These are phyloP conservation scores for Escovopsis sp. DNA, from an alignment of 2,329 filamentous ascomycete species.

Conservation along the genomic window DNA sequence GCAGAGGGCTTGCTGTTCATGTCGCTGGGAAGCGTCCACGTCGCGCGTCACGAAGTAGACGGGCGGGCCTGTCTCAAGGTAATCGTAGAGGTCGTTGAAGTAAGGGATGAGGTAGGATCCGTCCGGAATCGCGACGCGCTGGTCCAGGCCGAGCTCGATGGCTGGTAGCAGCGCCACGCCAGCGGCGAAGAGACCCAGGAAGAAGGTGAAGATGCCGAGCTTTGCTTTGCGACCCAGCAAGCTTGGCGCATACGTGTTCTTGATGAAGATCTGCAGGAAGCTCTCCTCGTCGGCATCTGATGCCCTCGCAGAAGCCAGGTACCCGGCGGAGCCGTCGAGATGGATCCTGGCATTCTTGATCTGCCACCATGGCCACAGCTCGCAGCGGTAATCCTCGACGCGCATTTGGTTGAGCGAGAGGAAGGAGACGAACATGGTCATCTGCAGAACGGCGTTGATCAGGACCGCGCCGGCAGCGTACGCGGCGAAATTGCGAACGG, in stretches of 20 bases:
- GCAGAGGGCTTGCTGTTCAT: conserved; percentile 73
- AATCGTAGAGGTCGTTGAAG: conserved; percentile 89
- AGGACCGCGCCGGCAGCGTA: conserved; percentile 94
- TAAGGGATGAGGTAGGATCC: conserved; percentile 92
- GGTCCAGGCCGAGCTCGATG: conserved; percentile 77
- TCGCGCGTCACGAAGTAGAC: conserved; percentile 88
- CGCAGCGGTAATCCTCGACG: conserved; percentile 75
- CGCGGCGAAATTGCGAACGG: conserved; percentile 90
- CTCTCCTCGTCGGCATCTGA: conserved; percentile 76
- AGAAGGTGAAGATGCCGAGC: conserved; percentile 58
- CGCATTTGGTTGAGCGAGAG: conserved; percentile 81
- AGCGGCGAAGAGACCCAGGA: conserved; percentile 75
- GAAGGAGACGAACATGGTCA: conserved; percentile 93
- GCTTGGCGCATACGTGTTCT: conserved; percentile 71
- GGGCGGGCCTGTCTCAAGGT: conserved; percentile 80
- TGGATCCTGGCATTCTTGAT: conserved; percentile 60
- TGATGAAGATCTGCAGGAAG: conserved; percentile 70
- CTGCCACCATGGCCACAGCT: conserved; percentile 82
- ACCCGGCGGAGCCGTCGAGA: conserved; percentile 42
- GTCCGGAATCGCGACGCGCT: conserved; percentile 83
- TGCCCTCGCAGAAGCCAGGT: conserved; percentile 35
- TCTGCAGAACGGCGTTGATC: conserved; percentile 91
- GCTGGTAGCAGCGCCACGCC: conserved; percentile 72
- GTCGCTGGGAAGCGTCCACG: conserved; percentile 60
- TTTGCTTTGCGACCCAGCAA: conserved; percentile 73